Percentiles rank a stretch among this genome's conserved stretches.
Evolutionary conservation across 768 basidiomycete species (phyloP).

Genomic region (Dioszegia aurantiaca): DNA sequence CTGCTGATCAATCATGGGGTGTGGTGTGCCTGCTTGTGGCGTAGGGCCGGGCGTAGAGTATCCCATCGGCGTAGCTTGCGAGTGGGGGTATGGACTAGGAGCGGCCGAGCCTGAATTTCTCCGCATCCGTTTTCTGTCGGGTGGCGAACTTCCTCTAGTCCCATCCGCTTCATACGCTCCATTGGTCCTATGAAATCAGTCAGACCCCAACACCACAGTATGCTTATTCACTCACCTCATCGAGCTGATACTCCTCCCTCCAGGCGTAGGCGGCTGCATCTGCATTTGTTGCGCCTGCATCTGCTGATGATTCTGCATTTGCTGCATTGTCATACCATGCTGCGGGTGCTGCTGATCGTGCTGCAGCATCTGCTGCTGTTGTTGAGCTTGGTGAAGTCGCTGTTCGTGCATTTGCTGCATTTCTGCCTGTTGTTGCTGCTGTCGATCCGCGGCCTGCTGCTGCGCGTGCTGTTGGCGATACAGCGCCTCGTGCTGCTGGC

Average conservation of each 20-base stretch:
- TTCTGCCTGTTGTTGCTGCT: constrained; percentile 22
- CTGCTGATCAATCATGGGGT: constrained; percentile 18
- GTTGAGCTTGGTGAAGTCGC: constrained; percentile 15
- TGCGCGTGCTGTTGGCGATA: constrained; percentile 11
- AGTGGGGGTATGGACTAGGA: constrained; percentile 35
- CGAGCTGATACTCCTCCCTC: constrained; percentile 21
- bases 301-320: constrained; percentile 13
- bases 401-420: constrained; percentile 18
- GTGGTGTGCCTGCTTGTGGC: constrained; percentile 29
- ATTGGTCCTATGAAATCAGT: constrained; percentile 25
- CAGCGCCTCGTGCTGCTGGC: background rate
- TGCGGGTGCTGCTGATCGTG: constrained; percentile 19
- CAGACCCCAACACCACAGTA: too few relatives aligned
- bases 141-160: constrained; percentile 26
- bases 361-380: constrained; percentile 1
- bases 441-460: constrained; percentile 17
- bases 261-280: constrained; percentile 21
- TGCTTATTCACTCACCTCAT: constrained; percentile 34
- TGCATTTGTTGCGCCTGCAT: constrained; percentile 10
- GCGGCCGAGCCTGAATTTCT: constrained; percentile 43
- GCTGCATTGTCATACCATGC: too few relatives aligned
- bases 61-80: constrained; percentile 23
- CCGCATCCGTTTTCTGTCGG: constrained; percentile 44
- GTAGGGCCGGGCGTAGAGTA: constrained; percentile 19
- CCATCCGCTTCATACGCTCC: constrained; percentile 13